Percentiles rank a stretch among this genome's conserved stretches.
These are phyloP conservation scores for Pythium apleroticum DNA, from an alignment of 352 stramenopile genomes.

Conservation along the genomic window DNA sequence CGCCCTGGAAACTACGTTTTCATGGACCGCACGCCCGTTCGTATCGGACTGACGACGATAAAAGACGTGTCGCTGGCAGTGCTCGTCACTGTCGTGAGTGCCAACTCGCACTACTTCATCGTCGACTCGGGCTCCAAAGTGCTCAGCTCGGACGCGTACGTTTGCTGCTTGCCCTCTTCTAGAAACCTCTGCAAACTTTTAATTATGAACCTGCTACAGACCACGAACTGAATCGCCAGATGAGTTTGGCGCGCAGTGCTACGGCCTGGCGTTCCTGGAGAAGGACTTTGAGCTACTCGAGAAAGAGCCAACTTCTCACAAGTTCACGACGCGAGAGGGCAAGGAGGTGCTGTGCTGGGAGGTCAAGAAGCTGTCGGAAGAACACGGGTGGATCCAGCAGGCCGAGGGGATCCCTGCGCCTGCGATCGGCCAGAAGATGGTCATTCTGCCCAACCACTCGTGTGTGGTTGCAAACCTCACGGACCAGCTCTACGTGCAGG, in stretches of 20 bases:
- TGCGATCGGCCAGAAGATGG: constrained; percentile 50
- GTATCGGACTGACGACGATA: constrained; percentile 59
- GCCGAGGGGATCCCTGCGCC: constrained; percentile 49
- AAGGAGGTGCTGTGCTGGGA: constrained; percentile 57
- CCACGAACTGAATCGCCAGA: constrained; percentile 27
- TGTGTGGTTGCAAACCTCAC: constrained; percentile 71
- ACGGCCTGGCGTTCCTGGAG: constrained; percentile 65
- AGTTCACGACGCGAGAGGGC: constrained; percentile 36
- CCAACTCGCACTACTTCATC: constrained; percentile 76
- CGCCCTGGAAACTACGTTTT: constrained; percentile 78
- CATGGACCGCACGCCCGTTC: constrained; percentile 67
- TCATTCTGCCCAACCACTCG: constrained; percentile 70
- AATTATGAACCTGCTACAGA: constrained; percentile 6
- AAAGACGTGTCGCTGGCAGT: constrained; percentile 61
- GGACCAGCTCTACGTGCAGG: constrained; percentile 58
- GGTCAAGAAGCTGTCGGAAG: constrained; percentile 69
- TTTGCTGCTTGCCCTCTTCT: no score
- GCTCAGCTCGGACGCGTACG: constrained; percentile 61
- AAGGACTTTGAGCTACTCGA: constrained; percentile 63
- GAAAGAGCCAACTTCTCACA: constrained; percentile 42
- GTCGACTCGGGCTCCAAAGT: constrained; percentile 73
- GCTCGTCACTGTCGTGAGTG: constrained; percentile 66
- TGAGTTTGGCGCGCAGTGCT: constrained; percentile 55
- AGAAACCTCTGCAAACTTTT: no score
- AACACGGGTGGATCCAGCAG: constrained; percentile 70